Evolutionary conservation across 495 filamentous ascomycete species (phyloP), one percentile per base, ranked within the genome.

Genomic region (Penicillium waksmanii): DNA sequence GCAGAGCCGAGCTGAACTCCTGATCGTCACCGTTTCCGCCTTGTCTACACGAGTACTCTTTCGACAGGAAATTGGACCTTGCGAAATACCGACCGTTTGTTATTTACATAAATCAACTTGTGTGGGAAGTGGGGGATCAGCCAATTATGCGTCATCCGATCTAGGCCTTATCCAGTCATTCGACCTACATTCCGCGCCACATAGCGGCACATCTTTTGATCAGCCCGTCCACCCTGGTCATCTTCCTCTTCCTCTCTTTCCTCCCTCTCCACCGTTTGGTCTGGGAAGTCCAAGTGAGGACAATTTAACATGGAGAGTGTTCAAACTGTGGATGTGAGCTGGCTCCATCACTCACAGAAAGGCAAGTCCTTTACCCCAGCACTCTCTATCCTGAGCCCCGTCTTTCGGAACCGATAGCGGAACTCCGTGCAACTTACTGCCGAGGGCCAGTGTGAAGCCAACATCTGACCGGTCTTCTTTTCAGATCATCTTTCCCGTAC

Each of bases 241-340:
- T 25, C 21, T 7, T 19, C 17, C 10, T 44, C 42, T 18, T 33
- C 23, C 17, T 21, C n/a, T 21, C 27, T 34, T 11, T 44, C 36
- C 10, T 5, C 15, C 23, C 15, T 27, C 44, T 33, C 17, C 33
- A 8, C 25, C 54, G 12, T 25, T 18, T 5, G 42, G 27, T 31
- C 5, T 44, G 15, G 44, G 25, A 19, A 51, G 15, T 51, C 35
- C 40, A 21, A 33, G 46, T 31, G n/a, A 56, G 47, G 36, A 33
- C n/a, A 21, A 36, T 44, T 54, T 62, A 75, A 67, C 21, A 84
- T 84, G 86, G 86, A 89, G 69, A 80, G 78, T 38, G 79, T 86
- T 58, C 81, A 88, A 67, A 86, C 85, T 19, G 84, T 89, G 53
- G 86, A 89, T 73, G 85, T 89, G 56, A 84, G 80, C 73, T 89